phyloP scores from a whole-genome alignment of 139 green algal genomes.

The Picochlorum sp. region DNA sequence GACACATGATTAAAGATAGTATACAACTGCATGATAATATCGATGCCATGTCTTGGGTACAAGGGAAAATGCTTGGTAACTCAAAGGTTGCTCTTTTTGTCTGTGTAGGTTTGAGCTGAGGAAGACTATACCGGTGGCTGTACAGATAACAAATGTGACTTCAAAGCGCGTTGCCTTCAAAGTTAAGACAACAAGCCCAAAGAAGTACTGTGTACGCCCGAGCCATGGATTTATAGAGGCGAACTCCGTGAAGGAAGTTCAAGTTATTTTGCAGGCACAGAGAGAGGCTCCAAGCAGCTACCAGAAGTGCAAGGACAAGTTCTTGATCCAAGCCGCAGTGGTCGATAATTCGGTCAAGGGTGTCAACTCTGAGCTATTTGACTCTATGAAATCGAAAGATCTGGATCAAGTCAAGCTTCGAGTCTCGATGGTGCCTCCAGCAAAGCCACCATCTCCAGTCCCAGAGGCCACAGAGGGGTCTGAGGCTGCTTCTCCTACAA shows the following conservation, averaged over 20 bases:
- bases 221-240: slow-evolving; percentile 52
- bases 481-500: background rate
- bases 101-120: slow-evolving; percentile 52
- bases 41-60: too few relatives aligned
- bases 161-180: slow-evolving; percentile 58
- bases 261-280: slow-evolving; percentile 55
- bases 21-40: too few relatives aligned
- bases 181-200: slow-evolving; percentile 74
- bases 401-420: slow-evolving; percentile 53
- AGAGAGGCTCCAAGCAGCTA: slow-evolving; percentile 19
- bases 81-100: too few relatives aligned
- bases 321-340: slow-evolving; percentile 56
- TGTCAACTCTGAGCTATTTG: slow-evolving; percentile 41
- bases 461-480: slow-evolving; percentile 29
- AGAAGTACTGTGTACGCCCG: slow-evolving; percentile 78
- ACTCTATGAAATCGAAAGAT: slow-evolving; percentile 16
- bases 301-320: slow-evolving; percentile 66
- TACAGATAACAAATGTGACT: slow-evolving; percentile 48
- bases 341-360: slow-evolving; percentile 15
- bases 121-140: slow-evolving; percentile 57
- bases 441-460: slow-evolving; percentile 56
- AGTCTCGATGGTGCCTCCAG: slow-evolving; percentile 42
- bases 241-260: slow-evolving; percentile 29
- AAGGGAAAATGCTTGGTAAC: too few relatives aligned
- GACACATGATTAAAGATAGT: too few relatives aligned